Evolutionary conservation across 164 flowering plant species (phyloP).

Genomic region (Magnolia sinica): DNA sequence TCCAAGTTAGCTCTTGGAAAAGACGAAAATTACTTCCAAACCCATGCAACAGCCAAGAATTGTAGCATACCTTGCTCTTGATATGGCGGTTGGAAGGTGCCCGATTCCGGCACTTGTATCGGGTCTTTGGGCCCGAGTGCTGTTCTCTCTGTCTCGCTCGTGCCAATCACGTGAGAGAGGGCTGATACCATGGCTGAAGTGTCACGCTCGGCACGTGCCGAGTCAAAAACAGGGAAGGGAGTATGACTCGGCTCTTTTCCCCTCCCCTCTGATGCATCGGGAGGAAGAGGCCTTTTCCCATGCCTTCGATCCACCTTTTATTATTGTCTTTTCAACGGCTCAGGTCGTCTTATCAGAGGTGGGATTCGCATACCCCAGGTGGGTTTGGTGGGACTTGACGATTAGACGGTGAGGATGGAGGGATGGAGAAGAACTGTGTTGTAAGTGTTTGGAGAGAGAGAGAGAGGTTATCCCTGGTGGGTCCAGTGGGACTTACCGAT

Average conservation of each 20-base stretch:
- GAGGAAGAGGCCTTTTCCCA: slow-evolving; percentile 13
- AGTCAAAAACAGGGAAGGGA: slow-evolving; percentile 7
- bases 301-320: slow-evolving; percentile 10
- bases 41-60: not conserved
- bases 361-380: not conserved
- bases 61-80: slow-evolving; percentile 35
- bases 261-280: slow-evolving; percentile 39
- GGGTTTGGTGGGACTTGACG: not conserved
- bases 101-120: not conserved
- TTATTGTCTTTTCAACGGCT: not conserved
- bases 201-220: slow-evolving; percentile 57
- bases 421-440: not conserved
- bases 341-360: not conserved
- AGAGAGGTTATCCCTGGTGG: not conserved
- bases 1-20: no score
- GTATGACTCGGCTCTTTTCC: slow-evolving; percentile 23
- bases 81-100: not conserved
- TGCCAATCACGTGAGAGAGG: slow-evolving; percentile 56
- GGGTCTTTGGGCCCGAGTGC: slow-evolving; percentile 7
- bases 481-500: no score
- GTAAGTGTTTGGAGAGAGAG: not conserved
- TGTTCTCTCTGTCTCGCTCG: not conserved
- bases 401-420: not conserved
- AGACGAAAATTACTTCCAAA: no score
- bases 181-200: slow-evolving; percentile 61